A percentile compares a stretch with the other conserved stretches of the same genome.
phyloP scores from a whole-genome alignment of 306 rosid species.

The Cucumis sativus region DNA sequence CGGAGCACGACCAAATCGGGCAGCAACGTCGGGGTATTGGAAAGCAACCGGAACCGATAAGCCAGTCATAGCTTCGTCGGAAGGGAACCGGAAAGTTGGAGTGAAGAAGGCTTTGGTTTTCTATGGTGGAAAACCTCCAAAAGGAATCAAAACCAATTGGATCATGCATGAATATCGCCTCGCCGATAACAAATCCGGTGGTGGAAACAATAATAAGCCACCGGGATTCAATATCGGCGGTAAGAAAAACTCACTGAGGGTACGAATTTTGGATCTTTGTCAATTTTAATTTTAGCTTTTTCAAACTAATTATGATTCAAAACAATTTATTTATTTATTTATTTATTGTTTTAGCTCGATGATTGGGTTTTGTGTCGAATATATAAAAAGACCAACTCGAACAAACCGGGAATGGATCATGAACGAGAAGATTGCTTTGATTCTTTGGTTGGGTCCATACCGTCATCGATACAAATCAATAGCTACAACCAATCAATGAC shows the following conservation, averaged over 20 bases:
- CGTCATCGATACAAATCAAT: slow-evolving; percentile 24
- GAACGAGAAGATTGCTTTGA: slow-evolving; percentile 53
- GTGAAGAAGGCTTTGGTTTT: slow-evolving; percentile 91
- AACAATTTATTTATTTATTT: not conserved
- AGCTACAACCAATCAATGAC: slow-evolving; percentile 20
- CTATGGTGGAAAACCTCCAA: slow-evolving; percentile 87
- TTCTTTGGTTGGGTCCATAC: slow-evolving; percentile 37
- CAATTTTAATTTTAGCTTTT: not conserved
- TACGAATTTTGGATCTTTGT: slow-evolving; percentile 11
- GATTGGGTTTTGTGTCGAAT: slow-evolving; percentile 97
- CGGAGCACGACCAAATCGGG: slow-evolving; percentile 87
- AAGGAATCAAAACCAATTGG: slow-evolving; percentile 91
- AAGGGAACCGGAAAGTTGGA: slow-evolving; percentile 61
- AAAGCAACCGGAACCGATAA: slow-evolving; percentile 96
- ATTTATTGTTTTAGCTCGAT: slow-evolving; percentile 43
- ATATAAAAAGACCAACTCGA: slow-evolving; percentile 71
- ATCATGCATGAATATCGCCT: slow-evolving; percentile 94
- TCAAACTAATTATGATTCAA: too few relatives aligned
- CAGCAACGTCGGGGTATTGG: slow-evolving; percentile 95
- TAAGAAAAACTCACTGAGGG: slow-evolving; percentile 92
- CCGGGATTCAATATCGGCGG: slow-evolving; percentile 59
- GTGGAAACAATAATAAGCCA: slow-evolving; percentile 35
- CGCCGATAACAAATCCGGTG: slow-evolving; percentile 30
- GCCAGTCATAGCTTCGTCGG: slow-evolving; percentile 47
- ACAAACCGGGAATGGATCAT: slow-evolving; percentile 34